Base-by-base conservation (phyloP, 805 yeast species). In the Jamesozyma spencerorum region DNA sequence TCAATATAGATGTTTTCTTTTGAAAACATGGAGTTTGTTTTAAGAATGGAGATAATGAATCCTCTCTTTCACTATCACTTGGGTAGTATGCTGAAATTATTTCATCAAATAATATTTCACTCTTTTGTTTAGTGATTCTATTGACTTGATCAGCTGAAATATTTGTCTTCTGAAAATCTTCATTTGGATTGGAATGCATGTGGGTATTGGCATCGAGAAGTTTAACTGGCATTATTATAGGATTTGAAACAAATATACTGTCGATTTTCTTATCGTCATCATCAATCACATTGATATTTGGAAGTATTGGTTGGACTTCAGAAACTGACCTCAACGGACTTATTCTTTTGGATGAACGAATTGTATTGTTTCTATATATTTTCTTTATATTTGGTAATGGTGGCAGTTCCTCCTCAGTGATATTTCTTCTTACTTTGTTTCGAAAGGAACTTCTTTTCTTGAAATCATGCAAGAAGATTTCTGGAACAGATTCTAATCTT, bases 401-500 rank as follows among this genome's bases (percentile, higher is more conserved):
- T 22, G 26, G 26, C 6, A 22, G 26, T 17, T 15, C 18, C 13
- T 31, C 12, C 15, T 22, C 19, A 15, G 30, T 27, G 7, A n/a
- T n/a, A n/a, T n/a, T 27, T 18, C 18, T 33, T 29, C 22, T 36
- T 15, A n/a, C 6, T 22, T 22, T 22, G 10, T 22, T 33, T 42
- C 12, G 26, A 5, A n/a, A 28, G 30, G 14, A 10, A 29, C 45
- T 36, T 27, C 30, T 50, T 27, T 44, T 44, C 11, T 48, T 50
- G 17, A 50, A 46, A 35, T 54, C 56, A 38, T 48, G 58, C 15
- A 56, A 32, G 22, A 57, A 50, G 11, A 58, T 44, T 39, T 57
- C 62, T 12, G 63, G 63, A 3, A 58, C 61, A 2, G 61, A 56
- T 24, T 53, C 58, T 20, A 58, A 43, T 31, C 63, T 46, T 41